Base-by-base conservation (phyloP, 2,329 filamentous ascomycete species). In the Alternaria novae-zelandiae region DNA sequence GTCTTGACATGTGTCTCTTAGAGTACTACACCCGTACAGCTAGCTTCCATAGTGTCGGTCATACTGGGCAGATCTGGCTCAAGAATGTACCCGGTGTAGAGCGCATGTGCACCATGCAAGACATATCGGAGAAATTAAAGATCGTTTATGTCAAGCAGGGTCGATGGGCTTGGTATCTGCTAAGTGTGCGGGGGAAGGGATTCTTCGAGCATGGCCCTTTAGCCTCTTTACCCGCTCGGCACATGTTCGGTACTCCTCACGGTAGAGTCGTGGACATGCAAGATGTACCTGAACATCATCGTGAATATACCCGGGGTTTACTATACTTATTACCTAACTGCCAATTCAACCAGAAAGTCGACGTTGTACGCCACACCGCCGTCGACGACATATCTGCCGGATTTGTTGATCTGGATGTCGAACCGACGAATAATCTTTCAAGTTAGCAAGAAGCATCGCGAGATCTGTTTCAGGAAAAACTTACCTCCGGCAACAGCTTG, bases 401-500 rank as follows among this genome's bases (percentile, higher is more conserved):
- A 46, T 20, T 62, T 55, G 55, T 66, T 55, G 43, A 78, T 36
- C 41, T 75, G 67, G 15, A 79, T 61, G 54, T 79, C 67, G 54
- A 78, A 78, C 1, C 65, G 66, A 28, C 75, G 69, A 10, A 78
- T 61, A 36, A 72, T 73, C 74, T 76, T 17, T 8, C 12, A 6
- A 26, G 17, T 63, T 30, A 64, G 54, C 23, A 49, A 21, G 13
- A 4, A 32, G 15, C 36, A 51, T 12, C 6, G 3, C 20, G 6
- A 21, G 21, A 43, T 3, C 5, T 15, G 7, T 26, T 59, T 8
- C 25, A 17, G 12, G 10, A 9, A 13, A 15, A 30, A 69, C 71
- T 74, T 43, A 78, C 74, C 73, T 78, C 71, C n/a, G 75, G 75
- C 26, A 78, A 57, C n/a, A 77, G 26, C 63, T 78, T 78, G 32